Base-by-base conservation (phyloP, 2,329 filamentous ascomycete species). In the Coleophoma crateriformis region DNA sequence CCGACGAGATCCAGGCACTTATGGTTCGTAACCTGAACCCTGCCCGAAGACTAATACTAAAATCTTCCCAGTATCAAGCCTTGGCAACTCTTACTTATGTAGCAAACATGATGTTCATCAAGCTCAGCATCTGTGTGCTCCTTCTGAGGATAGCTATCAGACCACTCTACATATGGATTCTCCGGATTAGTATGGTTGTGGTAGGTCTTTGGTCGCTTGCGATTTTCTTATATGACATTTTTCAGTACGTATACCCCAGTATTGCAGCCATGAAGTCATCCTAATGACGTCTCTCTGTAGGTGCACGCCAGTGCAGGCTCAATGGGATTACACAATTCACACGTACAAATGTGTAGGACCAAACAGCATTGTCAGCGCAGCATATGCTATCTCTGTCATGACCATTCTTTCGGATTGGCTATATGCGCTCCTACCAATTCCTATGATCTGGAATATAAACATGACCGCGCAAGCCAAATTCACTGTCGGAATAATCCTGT, bases 181-280 rank as follows among this genome's bases (percentile, higher is more conserved):
- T 81, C 10, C 67, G 68, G 52, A 58, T 62, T 48, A 76, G 71
- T 52, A 65, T 80, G 46, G 57, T 65, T 39, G 57, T 79, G 33
- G 67, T 81, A 45, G 60, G 64, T 15, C 60, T 78, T 45, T 79
- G 74, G 75, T 77, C 74, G 38, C 54, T 70, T 17, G 73, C 69
- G n/a, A 68, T 76, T 35, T 78, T 78, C 33, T 41, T 58, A 42
- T 58, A 54, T 37, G 45, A 54, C 15, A 32, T 60, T 15, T 59
- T 60, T 34, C 53, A 58, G 35, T 27, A 27, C 8, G 27, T 27
- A 27, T 27, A 27, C 8, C 27, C 27, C 8, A 10, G 6, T 2
- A 27, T 27, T 7, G 27, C 3, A 27, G 27, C 27, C 3, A 19
- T 19, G 19, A 10, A 27, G 6, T 10, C 8, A 27, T 27, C 6